phyloP scores from a whole-genome alignment of 352 stramenopile genomes.

The Phytophthora quininea region DNA sequence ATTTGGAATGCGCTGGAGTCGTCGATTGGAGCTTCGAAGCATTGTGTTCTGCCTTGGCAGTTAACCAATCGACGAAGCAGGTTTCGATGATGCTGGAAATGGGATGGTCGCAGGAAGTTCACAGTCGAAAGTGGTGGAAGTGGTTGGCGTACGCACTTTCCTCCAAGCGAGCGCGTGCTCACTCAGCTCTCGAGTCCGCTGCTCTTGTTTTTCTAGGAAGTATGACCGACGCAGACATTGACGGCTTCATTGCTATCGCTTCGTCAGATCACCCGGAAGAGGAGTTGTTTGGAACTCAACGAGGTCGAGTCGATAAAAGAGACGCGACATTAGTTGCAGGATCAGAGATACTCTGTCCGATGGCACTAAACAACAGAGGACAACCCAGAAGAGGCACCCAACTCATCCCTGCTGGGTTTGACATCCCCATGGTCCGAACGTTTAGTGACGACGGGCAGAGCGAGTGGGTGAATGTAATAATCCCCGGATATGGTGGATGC shows the following conservation, averaged over 20 bases:
- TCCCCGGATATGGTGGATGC: background rate
- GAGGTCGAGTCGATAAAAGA: background rate
- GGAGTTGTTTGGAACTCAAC: background rate
- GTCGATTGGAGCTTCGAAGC: background rate
- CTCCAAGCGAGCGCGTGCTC: constrained; percentile 6
- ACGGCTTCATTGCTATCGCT: background rate
- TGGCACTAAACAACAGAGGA: background rate
- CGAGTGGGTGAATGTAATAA: background rate
- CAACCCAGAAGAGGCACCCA: background rate
- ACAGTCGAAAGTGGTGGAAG: constrained; percentile 2
- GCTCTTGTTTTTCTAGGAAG: background rate
- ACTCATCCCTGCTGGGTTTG: background rate
- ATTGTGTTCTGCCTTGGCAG: background rate
- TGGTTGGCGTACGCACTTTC: constrained; percentile 21
- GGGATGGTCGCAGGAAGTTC: background rate
- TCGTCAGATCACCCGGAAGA: background rate
- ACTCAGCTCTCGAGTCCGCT: constrained; percentile 1
- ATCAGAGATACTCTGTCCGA: background rate
- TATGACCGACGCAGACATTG: background rate
- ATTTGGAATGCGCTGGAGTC: background rate
- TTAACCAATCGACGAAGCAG: background rate
- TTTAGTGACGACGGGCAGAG: background rate
- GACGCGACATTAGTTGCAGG: background rate
- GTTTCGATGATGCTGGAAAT: background rate
- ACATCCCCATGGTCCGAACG: background rate